Conservation (phyloP, 805 yeast genomes). For the Candida germanica region DNA sequence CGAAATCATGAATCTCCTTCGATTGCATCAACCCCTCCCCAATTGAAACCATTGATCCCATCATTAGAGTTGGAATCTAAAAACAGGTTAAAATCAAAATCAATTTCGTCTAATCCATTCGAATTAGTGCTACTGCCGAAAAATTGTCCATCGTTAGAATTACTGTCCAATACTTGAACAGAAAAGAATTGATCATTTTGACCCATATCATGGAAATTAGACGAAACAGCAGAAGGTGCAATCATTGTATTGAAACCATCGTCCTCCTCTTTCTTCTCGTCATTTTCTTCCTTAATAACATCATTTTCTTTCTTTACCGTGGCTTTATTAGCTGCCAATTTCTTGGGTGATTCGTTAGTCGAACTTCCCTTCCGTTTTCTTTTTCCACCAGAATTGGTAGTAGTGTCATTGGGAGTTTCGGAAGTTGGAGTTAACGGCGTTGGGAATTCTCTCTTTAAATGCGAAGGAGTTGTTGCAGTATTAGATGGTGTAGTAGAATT, state of each 20-base stretch:
- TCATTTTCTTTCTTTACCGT: slow-evolving; percentile 9
- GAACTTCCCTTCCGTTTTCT: slow-evolving; percentile 27
- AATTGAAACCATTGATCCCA: slow-evolving; percentile 34
- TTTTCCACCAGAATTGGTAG: slow-evolving; percentile 12
- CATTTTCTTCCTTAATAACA: slow-evolving; percentile 24
- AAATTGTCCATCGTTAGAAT: slow-evolving; percentile 8
- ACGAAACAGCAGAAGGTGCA: slow-evolving; percentile 21
- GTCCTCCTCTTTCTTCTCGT: slow-evolving; percentile 18
- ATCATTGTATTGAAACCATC: slow-evolving; percentile 17
- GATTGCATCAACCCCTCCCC: slow-evolving; percentile 38
- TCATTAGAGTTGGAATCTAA: slow-evolving; percentile 37
- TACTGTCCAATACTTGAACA: slow-evolving; percentile 28
- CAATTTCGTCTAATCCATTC: slow-evolving; percentile 38
- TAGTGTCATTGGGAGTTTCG: slow-evolving; percentile 25
- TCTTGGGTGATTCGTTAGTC: slow-evolving; percentile 34
- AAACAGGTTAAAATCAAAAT: slow-evolving; percentile 42
- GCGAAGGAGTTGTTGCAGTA: slow-evolving; percentile 20
- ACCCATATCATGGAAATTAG: slow-evolving; percentile 19
- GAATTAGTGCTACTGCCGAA: slow-evolving; percentile 11
- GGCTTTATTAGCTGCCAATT: slow-evolving; percentile 16
- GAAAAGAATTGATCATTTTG: slow-evolving; percentile 31
- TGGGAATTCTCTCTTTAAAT: slow-evolving; percentile 35
- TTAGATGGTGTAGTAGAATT: slow-evolving; percentile 13
- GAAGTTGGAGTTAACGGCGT: slow-evolving; percentile 42
- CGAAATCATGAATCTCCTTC: too few relatives aligned